Conservation (phyloP, 768 basidiomycete genomes). For the Lanmaoa rubissima region DNA sequence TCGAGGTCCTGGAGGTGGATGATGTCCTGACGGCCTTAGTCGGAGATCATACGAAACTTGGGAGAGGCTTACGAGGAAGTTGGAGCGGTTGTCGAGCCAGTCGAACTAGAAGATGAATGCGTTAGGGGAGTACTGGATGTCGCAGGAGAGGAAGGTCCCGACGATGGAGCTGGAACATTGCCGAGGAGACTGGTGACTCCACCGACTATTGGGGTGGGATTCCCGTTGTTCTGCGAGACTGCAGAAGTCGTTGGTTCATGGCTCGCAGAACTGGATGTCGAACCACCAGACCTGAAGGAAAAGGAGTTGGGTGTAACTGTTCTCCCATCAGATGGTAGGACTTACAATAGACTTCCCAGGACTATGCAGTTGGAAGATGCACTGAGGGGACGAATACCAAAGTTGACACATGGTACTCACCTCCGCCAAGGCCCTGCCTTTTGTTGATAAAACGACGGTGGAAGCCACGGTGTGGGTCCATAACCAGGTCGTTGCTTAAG, state of each 20-base stretch:
- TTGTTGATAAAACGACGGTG: constrained; percentile 19
- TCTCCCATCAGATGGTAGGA: not conserved
- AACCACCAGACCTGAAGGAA: constrained; percentile 9
- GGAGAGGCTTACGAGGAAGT: constrained; percentile 21
- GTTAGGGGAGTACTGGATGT: constrained; percentile 21
- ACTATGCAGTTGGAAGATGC: constrained; percentile 5
- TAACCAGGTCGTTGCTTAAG: constrained; percentile 13
- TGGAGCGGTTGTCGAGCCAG: constrained; percentile 23
- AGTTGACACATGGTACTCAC: constrained; percentile 22
- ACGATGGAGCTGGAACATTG: constrained; percentile 20
- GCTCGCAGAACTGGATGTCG: not conserved
- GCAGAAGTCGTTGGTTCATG: not conserved
- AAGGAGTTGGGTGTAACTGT: not conserved
- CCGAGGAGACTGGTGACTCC: constrained; percentile 15
- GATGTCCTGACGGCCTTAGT: constrained; percentile 8
- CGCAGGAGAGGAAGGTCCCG: constrained; percentile 15
- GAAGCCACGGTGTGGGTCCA: constrained; percentile 19
- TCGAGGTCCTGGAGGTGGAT: constrained; percentile 10
- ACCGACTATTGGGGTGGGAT: constrained; percentile 1
- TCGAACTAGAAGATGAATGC: constrained; percentile 23
- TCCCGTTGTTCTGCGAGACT: not conserved
- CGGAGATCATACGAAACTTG: not conserved
- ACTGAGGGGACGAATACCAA: not conserved
- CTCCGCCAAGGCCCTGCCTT: constrained; percentile 29
- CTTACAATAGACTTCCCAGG: constrained; percentile 25